Evolutionary conservation across 495 filamentous ascomycete species (phyloP).

Genomic region (Eremomyces bilateralis): DNA sequence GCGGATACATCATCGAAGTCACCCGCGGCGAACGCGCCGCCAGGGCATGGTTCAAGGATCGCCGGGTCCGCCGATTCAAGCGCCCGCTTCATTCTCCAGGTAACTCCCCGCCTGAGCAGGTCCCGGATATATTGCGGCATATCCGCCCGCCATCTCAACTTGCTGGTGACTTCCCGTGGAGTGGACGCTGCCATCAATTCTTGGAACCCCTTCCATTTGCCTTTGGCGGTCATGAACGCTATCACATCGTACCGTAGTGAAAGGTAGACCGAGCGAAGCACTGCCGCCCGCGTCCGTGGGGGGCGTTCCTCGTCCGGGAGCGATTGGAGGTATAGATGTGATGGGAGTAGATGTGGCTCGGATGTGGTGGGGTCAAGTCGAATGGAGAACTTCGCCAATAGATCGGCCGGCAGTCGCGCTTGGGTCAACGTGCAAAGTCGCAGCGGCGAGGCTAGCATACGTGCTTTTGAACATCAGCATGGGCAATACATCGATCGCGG

Average conservation of each 20-base stretch:
- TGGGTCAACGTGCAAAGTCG: conserved; percentile 39
- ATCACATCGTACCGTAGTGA: not conserved
- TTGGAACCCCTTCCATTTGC: conserved; percentile 15
- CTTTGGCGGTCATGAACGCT: conserved; percentile 1
- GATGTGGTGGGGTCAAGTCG: conserved; percentile 32
- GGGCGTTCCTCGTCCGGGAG: conserved; percentile 2
- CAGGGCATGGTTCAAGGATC: no score
- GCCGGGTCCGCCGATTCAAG: no score
- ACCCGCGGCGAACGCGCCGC: no score
- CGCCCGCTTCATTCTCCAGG: no score
- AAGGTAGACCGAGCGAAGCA: not conserved
- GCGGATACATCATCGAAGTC: no score
- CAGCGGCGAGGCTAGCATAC: conserved; percentile 39
- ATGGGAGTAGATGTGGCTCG: conserved; percentile 37
- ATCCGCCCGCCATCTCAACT: conserved; percentile 39
- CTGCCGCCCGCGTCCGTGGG: not conserved
- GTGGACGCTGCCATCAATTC: conserved; percentile 16
- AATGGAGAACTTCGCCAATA: conserved; percentile 41
- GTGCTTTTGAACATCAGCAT: no score
- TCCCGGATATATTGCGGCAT: conserved; percentile 40
- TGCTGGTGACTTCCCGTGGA: no score
- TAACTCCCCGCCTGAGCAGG: conserved; percentile 27
- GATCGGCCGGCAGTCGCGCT: conserved; percentile 32
- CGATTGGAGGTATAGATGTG: conserved; percentile 5
- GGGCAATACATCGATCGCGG: no score